Conservation (phyloP, 371 early-diverging fungal species). For the Lichtheimia corymbifera region DNA sequence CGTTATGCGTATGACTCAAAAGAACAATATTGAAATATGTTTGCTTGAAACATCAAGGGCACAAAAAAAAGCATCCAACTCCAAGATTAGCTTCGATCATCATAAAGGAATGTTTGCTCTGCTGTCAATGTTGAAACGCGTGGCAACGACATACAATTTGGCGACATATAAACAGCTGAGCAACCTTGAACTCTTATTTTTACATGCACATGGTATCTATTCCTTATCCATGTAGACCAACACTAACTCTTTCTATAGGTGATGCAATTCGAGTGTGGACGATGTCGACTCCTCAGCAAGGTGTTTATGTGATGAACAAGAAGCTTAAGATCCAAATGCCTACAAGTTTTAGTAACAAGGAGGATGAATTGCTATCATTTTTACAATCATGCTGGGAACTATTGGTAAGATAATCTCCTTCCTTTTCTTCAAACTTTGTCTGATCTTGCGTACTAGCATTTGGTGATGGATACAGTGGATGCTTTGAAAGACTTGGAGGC, state of each 20-base stretch:
- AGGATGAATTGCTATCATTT: constrained; percentile 1
- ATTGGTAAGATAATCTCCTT: neutral
- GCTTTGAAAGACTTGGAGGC: too few species aligned
- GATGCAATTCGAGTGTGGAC: constrained; percentile 10
- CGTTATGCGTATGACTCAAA: constrained; percentile 2
- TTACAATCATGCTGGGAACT: constrained; percentile 1
- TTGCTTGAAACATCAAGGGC: constrained; percentile 11
- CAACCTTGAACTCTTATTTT: constrained; percentile 11
- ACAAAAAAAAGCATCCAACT: neutral
- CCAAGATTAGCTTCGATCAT: constrained; percentile 10
- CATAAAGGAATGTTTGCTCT: constrained; percentile 21
- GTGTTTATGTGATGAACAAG: neutral
- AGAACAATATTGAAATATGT: constrained; percentile 5
- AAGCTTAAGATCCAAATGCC: neutral
- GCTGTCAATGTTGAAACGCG: constrained; percentile 19
- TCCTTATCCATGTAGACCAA: too few species aligned
- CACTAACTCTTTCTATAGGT: neutral
- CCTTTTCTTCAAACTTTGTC: too few species aligned
- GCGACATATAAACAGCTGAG: constrained; percentile 15
- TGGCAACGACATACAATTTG: constrained; percentile 13
- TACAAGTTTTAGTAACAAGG: neutral
- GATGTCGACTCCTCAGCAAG: neutral
- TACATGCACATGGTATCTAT: constrained; percentile 13
- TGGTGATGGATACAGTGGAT: too few species aligned
- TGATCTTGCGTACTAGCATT: too few species aligned